Percentiles rank a stretch among this genome's conserved stretches.
phyloP scores from a whole-genome alignment of 106 monocot species.

The Dendrobium catenatum region DNA sequence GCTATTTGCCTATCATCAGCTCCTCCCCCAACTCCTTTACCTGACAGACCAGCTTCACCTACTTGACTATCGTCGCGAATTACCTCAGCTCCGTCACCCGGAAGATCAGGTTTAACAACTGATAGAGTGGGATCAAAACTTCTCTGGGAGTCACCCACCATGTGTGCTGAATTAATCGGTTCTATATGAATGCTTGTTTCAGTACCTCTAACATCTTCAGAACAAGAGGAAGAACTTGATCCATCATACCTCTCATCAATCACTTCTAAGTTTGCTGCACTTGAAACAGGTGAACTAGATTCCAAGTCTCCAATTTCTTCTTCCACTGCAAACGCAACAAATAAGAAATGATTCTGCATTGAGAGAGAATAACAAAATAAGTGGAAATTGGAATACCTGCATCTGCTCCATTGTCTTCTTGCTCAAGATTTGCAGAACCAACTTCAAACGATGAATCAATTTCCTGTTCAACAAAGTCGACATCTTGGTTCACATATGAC shows the following conservation, averaged over 20 bases:
- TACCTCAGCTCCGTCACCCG: slow-evolving; percentile 9
- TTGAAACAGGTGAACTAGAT: slow-evolving; percentile 10
- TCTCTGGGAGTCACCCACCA: neutral
- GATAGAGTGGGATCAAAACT: neutral
- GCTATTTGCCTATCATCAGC: slow-evolving; percentile 13
- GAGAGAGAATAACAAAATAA: neutral
- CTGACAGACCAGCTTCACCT: slow-evolving; percentile 10
- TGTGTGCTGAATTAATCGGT: neutral
- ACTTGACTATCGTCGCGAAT: slow-evolving; percentile 27
- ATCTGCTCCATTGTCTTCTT: slow-evolving; percentile 4
- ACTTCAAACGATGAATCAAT: slow-evolving; percentile 22
- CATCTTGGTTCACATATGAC: neutral
- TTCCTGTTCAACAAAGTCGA: slow-evolving; percentile 11
- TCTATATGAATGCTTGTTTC: slow-evolving; percentile 13
- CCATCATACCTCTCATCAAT: slow-evolving; percentile 24
- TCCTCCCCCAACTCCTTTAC: slow-evolving; percentile 8
- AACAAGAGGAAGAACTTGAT: slow-evolving; percentile 24
- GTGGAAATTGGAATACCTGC: neutral
- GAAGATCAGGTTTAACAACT: slow-evolving; percentile 7
- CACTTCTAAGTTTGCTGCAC: slow-evolving; percentile 9
- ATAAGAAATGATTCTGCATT: too few species aligned
- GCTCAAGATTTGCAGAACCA: slow-evolving; percentile 5
- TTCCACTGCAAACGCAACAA: slow-evolving; percentile 16
- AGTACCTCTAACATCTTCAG: slow-evolving; percentile 19
- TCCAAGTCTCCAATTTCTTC: slow-evolving; percentile 11